Evolutionary conservation across 2,329 filamentous ascomycete genomes (phyloP), one percentile per base, ranked within the genome.

Genomic region (Penicillium expansum): DNA sequence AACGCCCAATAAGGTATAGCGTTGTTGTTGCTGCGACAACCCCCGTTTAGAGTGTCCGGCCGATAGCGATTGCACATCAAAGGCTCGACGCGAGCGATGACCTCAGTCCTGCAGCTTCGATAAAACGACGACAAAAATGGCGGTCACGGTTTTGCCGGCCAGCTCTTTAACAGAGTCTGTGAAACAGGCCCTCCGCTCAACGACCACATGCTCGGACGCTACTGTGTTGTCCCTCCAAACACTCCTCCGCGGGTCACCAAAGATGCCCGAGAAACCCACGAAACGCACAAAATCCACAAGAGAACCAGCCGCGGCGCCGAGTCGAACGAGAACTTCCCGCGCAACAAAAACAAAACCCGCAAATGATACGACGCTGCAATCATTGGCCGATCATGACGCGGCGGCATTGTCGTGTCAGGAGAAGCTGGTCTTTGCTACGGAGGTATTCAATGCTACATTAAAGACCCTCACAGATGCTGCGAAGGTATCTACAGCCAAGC

Each of bases 161-260:
- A 69, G 67, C 58, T 67, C 70, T 56, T 57, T 71, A 18, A 62
- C 69, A 41, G 72, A 76, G 52, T 77, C 81, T 58, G 79, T 84
- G 67, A 85, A 84, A 67, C 74, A 76, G 58, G 82, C 82, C 41
- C 73, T 85, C 61, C 74, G 80, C 59, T 82, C 80, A 52, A 77
- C 77, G 13, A 73, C 80, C 45, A 84, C 79, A 63, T 86, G 83
- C 71, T 83, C 82, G 42, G 66, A 69, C 57, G 68, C 70, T 45
- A 77, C 74, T 14, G 69, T 77, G 50, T 64, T 69, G 55, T 69
- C 73, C 49, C 70, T 77, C 60, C 72, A 75, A 64, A 69, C 67
- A 49, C 71, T 77, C 44, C 70, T 77, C 54, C 69, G 72, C 58
- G 62, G 63, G 29, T 24, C 67, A 27, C 53, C 66, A 42, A 69